phyloP scores from a whole-genome alignment of 2,329 filamentous ascomycete species.

The Colletotrichum liaoningense region DNA sequence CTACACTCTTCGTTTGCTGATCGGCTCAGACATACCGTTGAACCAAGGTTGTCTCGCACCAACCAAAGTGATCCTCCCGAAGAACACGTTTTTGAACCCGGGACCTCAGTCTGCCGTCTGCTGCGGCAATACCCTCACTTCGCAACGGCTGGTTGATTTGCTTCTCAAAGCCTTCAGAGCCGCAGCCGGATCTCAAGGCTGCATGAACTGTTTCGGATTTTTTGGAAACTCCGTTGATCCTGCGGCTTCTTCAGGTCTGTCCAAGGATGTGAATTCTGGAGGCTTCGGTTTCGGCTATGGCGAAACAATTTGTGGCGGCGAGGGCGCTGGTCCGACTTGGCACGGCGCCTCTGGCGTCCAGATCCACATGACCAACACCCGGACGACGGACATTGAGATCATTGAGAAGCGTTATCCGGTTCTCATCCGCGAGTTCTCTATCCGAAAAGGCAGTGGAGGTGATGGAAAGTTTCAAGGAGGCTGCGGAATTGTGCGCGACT shows the following conservation, averaged over 20 bases:
- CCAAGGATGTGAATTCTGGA: slow-evolving; percentile 68
- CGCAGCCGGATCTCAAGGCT: neutral
- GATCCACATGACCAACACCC: slow-evolving; percentile 51
- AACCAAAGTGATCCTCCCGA: slow-evolving; percentile 77
- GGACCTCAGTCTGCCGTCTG: no score
- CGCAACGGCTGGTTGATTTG: neutral
- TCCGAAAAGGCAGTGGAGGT: slow-evolving; percentile 38
- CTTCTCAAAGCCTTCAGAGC: neutral
- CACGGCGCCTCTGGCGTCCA: slow-evolving; percentile 45
- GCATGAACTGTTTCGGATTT: neutral
- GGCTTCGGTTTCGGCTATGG: slow-evolving; percentile 72
- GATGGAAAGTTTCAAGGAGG: neutral
- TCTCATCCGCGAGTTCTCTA: slow-evolving; percentile 46
- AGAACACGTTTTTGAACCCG: slow-evolving; percentile 52
- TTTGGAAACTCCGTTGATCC: neutral
- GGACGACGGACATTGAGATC: slow-evolving; percentile 50
- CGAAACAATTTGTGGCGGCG: slow-evolving; percentile 47
- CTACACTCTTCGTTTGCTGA: slow-evolving; percentile 69
- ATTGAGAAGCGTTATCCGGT: slow-evolving; percentile 49
- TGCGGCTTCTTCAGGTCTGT: slow-evolving; percentile 66
- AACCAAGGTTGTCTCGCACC: slow-evolving; percentile 87
- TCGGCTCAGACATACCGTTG: slow-evolving; percentile 83
- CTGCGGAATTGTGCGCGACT: neutral
- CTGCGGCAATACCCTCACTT: no score
- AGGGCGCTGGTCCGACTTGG: slow-evolving; percentile 45